phyloP scores from a whole-genome alignment of 306 rosid species.

The Gynostemma pentaphyllum region DNA sequence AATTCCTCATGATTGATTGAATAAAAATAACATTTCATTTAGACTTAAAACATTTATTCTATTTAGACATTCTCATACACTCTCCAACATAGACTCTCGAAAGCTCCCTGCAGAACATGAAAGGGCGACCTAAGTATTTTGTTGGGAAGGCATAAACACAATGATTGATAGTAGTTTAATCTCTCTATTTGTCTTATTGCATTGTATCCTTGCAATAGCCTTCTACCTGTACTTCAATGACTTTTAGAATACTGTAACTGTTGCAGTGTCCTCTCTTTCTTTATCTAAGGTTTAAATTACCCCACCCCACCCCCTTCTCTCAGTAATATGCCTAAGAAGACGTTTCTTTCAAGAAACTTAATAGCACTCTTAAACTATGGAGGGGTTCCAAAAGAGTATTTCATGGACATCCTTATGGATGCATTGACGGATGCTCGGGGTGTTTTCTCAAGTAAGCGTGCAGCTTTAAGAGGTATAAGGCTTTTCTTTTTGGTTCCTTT shows the following conservation, averaged over 20 bases:
- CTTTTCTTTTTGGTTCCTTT: background rate
- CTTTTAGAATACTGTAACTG: background rate
- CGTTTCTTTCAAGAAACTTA: slow-evolving; percentile 39
- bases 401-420: slow-evolving; percentile 32
- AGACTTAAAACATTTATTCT: too few species aligned
- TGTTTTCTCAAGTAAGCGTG: slow-evolving; percentile 36
- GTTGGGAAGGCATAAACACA: background rate
- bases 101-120: too few species aligned
- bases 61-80: too few species aligned
- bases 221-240: slow-evolving; percentile 1
- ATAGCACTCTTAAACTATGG: slow-evolving; percentile 67
- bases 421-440: slow-evolving; percentile 29
- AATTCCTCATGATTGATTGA: too few species aligned
- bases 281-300: background rate
- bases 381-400: slow-evolving; percentile 64
- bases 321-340: slow-evolving; percentile 42
- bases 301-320: slow-evolving; percentile 21
- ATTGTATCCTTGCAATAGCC: background rate
- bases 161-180: background rate
- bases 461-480: slow-evolving; percentile 48
- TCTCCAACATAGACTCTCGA: too few species aligned
- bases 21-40: too few species aligned
- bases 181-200: background rate
- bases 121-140: too few species aligned
- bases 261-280: slow-evolving; percentile 5